phyloP scores from a whole-genome alignment of 1,284 basidiomycete genomes.

The Austropuccinia psidii region DNA sequence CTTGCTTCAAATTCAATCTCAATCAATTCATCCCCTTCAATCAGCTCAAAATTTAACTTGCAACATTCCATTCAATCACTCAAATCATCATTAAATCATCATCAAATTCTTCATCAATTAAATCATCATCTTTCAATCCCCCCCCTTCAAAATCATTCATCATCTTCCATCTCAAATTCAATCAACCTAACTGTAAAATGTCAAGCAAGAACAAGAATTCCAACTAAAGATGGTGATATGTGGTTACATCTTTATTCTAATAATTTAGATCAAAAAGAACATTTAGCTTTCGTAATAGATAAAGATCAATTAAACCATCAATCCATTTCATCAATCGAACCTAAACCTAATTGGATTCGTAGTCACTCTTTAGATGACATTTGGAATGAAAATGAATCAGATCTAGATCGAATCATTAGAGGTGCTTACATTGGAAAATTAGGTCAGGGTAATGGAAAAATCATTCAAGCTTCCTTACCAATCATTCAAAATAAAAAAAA shows the following conservation, averaged over 20 bases:
- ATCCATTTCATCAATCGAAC: constrained; percentile 51
- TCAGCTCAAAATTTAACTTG: not conserved
- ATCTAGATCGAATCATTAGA: constrained; percentile 83
- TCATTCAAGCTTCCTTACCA: not conserved
- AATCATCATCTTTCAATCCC: not conserved
- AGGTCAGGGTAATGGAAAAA: not conserved
- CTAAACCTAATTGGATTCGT: constrained; percentile 55
- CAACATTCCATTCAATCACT: not conserved
- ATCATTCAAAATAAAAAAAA: constrained; percentile 41
- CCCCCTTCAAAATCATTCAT: not conserved
- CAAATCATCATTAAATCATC: not conserved
- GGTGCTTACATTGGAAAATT: constrained; percentile 89
- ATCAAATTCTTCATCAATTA: not conserved
- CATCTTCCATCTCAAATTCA: not conserved
- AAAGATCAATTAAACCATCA: constrained; percentile 60
- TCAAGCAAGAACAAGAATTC: constrained; percentile 93
- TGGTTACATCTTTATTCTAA: constrained; percentile 89
- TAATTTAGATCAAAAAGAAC: constrained; percentile 79
- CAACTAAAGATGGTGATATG: constrained; percentile 86
- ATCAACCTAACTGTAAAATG: constrained; percentile 60
- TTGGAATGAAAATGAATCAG: constrained; percentile 80
- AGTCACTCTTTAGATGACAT: constrained; percentile 72
- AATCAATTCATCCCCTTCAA: not conserved
- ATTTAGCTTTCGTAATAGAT: constrained; percentile 94
- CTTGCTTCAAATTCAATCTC: not conserved